Conservation (phyloP, 2,329 filamentous ascomycete species). For the Daldinia eschscholtzii region DNA sequence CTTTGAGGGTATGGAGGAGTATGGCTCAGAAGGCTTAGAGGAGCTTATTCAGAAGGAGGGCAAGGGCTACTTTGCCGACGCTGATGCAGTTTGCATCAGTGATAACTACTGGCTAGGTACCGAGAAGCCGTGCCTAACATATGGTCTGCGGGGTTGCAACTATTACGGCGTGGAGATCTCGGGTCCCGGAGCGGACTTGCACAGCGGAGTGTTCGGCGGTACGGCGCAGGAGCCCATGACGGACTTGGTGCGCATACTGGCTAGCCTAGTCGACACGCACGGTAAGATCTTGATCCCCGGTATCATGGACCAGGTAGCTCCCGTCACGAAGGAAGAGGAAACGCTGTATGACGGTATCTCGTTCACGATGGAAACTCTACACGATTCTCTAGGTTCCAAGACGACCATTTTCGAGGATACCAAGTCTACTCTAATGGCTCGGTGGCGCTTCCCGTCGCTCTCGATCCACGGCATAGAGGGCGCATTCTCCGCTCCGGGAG, state of each 20-base stretch:
- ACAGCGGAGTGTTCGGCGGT: conserved; percentile 97
- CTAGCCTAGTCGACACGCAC: conserved; percentile 85
- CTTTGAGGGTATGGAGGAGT: conserved; percentile 99
- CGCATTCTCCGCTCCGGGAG: conserved; percentile 91
- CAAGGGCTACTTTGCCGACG: conserved; percentile 94
- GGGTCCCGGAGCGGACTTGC: conserved; percentile 91
- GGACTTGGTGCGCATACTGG: conserved; percentile 86
- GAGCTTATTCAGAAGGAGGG: conserved; percentile 93
- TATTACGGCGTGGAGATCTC: conserved; percentile 95
- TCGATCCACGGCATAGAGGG: conserved; percentile 96
- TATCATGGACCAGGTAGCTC: conserved; percentile 91
- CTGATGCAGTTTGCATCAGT: conserved; percentile 96
- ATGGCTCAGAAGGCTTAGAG: conserved; percentile 95
- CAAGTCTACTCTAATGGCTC: conserved; percentile 92
- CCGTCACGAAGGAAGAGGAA: conserved; percentile 87
- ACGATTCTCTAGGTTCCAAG: conserved; percentile 89
- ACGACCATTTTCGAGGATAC: conserved; percentile 91
- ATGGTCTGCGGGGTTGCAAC: conserved; percentile 96
- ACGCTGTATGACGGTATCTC: conserved; percentile 88
- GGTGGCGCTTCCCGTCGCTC: conserved; percentile 94
- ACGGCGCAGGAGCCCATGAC: conserved; percentile 99
- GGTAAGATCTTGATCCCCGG: conserved; percentile 97
- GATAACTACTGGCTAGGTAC: conserved; percentile 99
- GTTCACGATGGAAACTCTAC: conserved; percentile 96
- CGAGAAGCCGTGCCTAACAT: conserved; percentile 97